Base-by-base conservation (phyloP, 2,329 filamentous ascomycete genomes). In the Pseudophaeomoniella oleicola region DNA sequence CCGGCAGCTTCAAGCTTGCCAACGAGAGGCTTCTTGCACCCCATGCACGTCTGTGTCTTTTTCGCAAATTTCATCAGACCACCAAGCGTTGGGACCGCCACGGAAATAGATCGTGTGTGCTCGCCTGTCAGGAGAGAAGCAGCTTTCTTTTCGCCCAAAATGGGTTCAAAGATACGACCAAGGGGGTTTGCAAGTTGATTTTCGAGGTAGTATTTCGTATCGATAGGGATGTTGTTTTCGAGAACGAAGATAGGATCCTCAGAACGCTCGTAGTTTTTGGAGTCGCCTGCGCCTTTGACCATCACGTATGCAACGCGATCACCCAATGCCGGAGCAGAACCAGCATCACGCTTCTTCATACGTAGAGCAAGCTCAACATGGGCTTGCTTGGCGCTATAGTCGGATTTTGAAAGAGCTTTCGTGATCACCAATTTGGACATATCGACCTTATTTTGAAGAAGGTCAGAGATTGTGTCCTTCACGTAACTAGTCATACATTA, bases 341-440 rank as follows among this genome's bases (percentile, higher is more conserved):
- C 90, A 2, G 85, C 80, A 52, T 98, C 90, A 47, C 90, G 86
- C 63, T 96, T 94, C 64, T 79, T 83, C 90, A 98, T 98, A 32
- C 90, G 82, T 51, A 90, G 79, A 1, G 87, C 90, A 32, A 98
- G 78, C 60, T 94, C 88, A 34, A 93, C 85, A 57, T 98, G 90
- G 2, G 90, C 88, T 64, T 96, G 88, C 59, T 94, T 96, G 36
- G 78, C 81, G 9, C 78, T 75, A 57, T 98, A 98, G 53, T 84
- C 80, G 30, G 76, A 74, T 57, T 98, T 98, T 11, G 88, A 81
- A 15, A 98, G 69, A 0, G 90, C 90, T 61, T 98, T 98, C 17
- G 90, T 98, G 52, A 98, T 98, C 56, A 98, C 92, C 13, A 98
- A 78, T 58, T 98, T 96, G 27, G 88, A 94, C 83, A 98, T 93